Conservation (phyloP, 2,329 filamentous ascomycete genomes). For the Bipolaris zeicola region DNA sequence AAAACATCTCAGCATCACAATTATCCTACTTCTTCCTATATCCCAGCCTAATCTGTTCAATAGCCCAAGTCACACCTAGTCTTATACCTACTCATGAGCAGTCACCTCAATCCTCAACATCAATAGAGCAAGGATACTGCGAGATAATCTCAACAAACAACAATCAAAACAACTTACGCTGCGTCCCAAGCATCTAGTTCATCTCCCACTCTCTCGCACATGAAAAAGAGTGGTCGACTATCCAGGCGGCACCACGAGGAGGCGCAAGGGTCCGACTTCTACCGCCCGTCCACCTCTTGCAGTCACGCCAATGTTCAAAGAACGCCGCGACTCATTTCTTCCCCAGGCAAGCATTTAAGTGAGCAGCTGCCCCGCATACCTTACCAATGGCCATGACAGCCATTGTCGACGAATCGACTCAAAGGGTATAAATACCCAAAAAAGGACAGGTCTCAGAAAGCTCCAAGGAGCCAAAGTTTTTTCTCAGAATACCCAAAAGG, state of each 20-base stretch:
- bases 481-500: neutral
- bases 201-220: conserved; percentile 19
- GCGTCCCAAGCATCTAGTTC: conserved; percentile 46
- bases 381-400: neutral
- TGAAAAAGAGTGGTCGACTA: conserved; percentile 25
- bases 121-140: neutral
- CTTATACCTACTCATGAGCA: neutral
- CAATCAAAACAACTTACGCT: conserved; percentile 2
- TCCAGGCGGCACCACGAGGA: conserved; percentile 46
- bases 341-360: conserved; percentile 14
- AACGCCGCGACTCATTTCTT: conserved; percentile 27
- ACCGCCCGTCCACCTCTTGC: conserved; percentile 43
- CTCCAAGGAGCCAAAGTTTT: neutral
- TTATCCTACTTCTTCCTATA: too few species aligned
- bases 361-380: neutral
- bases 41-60: too few species aligned
- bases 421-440: neutral
- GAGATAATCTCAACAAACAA: neutral
- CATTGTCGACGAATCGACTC: neutral
- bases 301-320: conserved; percentile 22
- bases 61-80: neutral
- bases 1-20: too few species aligned
- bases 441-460: neutral
- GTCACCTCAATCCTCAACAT: neutral
- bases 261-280: conserved; percentile 47